Percentiles rank a stretch among this genome's conserved stretches.
These are phyloP conservation scores for Alternaria consortialis DNA, from an alignment of 2,329 filamentous ascomycete genomes.

Conservation along the genomic window DNA sequence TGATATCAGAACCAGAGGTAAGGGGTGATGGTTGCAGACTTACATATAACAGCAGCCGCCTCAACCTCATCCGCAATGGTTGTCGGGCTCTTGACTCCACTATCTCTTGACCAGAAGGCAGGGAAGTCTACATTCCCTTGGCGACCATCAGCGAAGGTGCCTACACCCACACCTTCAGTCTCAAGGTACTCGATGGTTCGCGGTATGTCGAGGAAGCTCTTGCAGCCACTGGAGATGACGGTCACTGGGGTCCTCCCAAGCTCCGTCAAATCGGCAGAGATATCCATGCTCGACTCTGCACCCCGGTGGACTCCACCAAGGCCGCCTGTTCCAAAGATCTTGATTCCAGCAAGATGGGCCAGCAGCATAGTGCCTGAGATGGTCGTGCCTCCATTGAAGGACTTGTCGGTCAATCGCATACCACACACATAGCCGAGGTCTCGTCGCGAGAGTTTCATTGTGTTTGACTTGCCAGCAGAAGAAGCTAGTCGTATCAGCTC, in stretches of 20 bases:
- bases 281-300: slow-evolving; percentile 85
- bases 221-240: slow-evolving; percentile 89
- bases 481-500: slow-evolving; percentile 76
- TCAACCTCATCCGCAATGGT: slow-evolving; percentile 78
- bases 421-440: slow-evolving; percentile 86
- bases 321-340: slow-evolving; percentile 92
- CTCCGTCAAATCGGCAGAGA: slow-evolving; percentile 95
- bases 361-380: slow-evolving; percentile 93
- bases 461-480: slow-evolving; percentile 70
- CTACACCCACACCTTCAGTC: slow-evolving; percentile 79
- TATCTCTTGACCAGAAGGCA: slow-evolving; percentile 91
- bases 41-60: slow-evolving; percentile 85
- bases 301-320: slow-evolving; percentile 94
- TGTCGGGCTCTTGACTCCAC: slow-evolving; percentile 79
- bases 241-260: slow-evolving; percentile 88
- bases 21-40: slow-evolving; percentile 38
- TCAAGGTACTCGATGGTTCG: slow-evolving; percentile 84
- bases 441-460: slow-evolving; percentile 84
- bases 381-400: slow-evolving; percentile 88
- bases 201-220: slow-evolving; percentile 93
- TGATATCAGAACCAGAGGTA: slow-evolving; percentile 4
- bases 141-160: slow-evolving; percentile 87
- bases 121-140: slow-evolving; percentile 81
- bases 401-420: slow-evolving; percentile 71
- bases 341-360: slow-evolving; percentile 85